Percentiles rank a stretch among this genome's conserved stretches.
Evolutionary conservation across 768 basidiomycete species (phyloP).

Genomic region (Neoboletus brunneissimus): DNA sequence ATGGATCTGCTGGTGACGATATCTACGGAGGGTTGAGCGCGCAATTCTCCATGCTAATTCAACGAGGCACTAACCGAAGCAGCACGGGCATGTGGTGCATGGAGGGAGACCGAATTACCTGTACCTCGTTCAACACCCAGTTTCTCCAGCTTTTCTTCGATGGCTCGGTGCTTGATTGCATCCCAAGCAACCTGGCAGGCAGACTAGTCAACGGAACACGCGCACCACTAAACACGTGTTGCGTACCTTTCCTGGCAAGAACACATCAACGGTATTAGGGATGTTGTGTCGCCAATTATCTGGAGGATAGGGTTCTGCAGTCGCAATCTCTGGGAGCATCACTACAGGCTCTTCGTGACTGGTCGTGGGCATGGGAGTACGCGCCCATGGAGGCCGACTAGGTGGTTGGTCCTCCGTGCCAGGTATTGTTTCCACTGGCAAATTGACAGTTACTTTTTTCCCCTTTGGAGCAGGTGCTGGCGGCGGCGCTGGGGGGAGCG

Average conservation of each 20-base stretch:
- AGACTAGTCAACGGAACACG: slow-evolving; percentile 4
- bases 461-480: slow-evolving; percentile 43
- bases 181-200: slow-evolving; percentile 67
- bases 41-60: slow-evolving; percentile 16
- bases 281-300: slow-evolving; percentile 56
- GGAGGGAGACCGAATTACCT: slow-evolving; percentile 52
- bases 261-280: slow-evolving; percentile 74
- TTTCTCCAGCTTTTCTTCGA: slow-evolving; percentile 79
- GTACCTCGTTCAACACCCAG: slow-evolving; percentile 72
- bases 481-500: slow-evolving; percentile 43
- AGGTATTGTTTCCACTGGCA: slow-evolving; percentile 64
- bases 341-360: slow-evolving; percentile 30
- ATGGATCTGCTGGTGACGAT: slow-evolving; percentile 88
- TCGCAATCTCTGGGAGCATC: slow-evolving; percentile 35
- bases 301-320: slow-evolving; percentile 60
- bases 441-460: slow-evolving; percentile 68
- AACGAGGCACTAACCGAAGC: slow-evolving; percentile 62
- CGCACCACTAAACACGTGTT: slow-evolving; percentile 6
- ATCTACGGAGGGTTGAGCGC: slow-evolving; percentile 46
- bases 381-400: slow-evolving; percentile 55
- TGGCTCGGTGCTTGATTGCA: slow-evolving; percentile 60
- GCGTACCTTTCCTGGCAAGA: slow-evolving; percentile 75
- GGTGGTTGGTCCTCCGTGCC: slow-evolving; percentile 38
- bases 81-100: slow-evolving; percentile 77
- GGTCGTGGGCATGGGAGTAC: slow-evolving; percentile 48